Evolutionary conservation across 768 basidiomycete species (phyloP).

Genomic region (Termitomyces titanicus): DNA sequence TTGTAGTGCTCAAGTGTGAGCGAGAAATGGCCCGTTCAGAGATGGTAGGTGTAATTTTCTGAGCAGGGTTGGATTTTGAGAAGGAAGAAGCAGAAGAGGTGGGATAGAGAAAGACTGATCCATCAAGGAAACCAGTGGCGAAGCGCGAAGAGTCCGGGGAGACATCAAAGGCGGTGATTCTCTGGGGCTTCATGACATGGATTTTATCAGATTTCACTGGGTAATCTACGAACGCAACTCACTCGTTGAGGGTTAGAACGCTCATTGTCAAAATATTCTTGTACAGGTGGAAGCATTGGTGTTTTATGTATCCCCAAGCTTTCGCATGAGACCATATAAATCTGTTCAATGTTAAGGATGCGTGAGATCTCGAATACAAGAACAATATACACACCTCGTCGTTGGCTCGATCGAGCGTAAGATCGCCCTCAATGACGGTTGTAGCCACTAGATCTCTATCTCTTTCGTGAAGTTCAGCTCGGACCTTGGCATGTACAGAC

Average conservation of each 20-base stretch:
- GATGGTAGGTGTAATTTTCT: constrained; percentile 21
- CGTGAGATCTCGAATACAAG: background rate
- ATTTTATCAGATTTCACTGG: background rate
- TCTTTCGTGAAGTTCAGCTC: constrained; percentile 47
- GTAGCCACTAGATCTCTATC: constrained; percentile 48
- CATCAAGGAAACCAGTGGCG: constrained; percentile 59
- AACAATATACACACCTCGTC: constrained; percentile 26
- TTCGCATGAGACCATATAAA: constrained; percentile 44
- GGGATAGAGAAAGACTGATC: constrained; percentile 50
- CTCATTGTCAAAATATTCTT: constrained; percentile 46
- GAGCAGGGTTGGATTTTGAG: constrained; percentile 16
- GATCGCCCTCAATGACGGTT: constrained; percentile 42
- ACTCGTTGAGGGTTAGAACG: constrained; percentile 39
- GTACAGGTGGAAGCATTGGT: constrained; percentile 44
- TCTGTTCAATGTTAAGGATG: constrained; percentile 16
- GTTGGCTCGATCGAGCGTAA: constrained; percentile 30
- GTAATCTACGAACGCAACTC: constrained; percentile 13
- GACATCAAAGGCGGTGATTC: constrained; percentile 63
- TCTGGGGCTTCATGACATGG: constrained; percentile 36
- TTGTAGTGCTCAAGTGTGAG: constrained; percentile 52
- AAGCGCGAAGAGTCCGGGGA: constrained; percentile 56
- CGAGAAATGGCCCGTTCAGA: constrained; percentile 29
- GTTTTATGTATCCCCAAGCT: constrained; percentile 45
- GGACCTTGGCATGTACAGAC: constrained; percentile 65
- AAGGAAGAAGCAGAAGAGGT: constrained; percentile 19